Conservation (phyloP, 495 filamentous ascomycete genomes). For the Arthonia radiata region DNA sequence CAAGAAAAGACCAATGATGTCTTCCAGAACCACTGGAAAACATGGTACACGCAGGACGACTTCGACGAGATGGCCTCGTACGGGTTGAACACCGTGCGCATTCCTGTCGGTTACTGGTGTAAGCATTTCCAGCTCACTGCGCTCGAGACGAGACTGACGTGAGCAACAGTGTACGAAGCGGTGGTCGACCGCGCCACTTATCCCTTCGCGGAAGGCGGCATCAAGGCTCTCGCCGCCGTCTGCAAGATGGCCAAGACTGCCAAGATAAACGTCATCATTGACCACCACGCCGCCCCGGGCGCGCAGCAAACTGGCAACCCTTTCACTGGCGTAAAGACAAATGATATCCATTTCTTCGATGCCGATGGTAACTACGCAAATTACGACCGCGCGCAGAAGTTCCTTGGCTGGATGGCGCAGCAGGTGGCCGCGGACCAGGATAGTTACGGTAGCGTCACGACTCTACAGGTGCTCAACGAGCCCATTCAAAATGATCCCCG, state of each 20-base stretch:
- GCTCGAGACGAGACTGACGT: too few species aligned
- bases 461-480: slow-evolving; percentile 36
- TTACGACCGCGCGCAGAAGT: slow-evolving; percentile 30
- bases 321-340: slow-evolving; percentile 32
- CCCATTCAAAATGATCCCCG: slow-evolving; percentile 18
- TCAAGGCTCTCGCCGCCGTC: slow-evolving; percentile 26
- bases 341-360: slow-evolving; percentile 15
- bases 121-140: too few species aligned
- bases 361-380: slow-evolving; percentile 22
- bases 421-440: slow-evolving; percentile 30
- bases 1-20: slow-evolving; percentile 25
- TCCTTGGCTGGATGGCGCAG: slow-evolving; percentile 29
- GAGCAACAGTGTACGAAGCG: slow-evolving; percentile 30
- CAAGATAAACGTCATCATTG: slow-evolving; percentile 37
- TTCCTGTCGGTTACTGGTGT: slow-evolving; percentile 43
- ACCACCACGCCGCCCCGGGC: slow-evolving; percentile 37
- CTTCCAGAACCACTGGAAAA: slow-evolving; percentile 32
- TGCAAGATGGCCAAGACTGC: slow-evolving; percentile 29
- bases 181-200: slow-evolving; percentile 26
- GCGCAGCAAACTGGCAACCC: slow-evolving; percentile 25
- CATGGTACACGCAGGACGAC: slow-evolving; percentile 31
- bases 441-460: slow-evolving; percentile 31
- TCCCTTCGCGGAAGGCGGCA: slow-evolving; percentile 30
- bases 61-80: slow-evolving; percentile 25
- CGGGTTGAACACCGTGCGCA: slow-evolving; percentile 35